phyloP scores from a whole-genome alignment of 345 rosid species.

The Kandelia obovata region DNA sequence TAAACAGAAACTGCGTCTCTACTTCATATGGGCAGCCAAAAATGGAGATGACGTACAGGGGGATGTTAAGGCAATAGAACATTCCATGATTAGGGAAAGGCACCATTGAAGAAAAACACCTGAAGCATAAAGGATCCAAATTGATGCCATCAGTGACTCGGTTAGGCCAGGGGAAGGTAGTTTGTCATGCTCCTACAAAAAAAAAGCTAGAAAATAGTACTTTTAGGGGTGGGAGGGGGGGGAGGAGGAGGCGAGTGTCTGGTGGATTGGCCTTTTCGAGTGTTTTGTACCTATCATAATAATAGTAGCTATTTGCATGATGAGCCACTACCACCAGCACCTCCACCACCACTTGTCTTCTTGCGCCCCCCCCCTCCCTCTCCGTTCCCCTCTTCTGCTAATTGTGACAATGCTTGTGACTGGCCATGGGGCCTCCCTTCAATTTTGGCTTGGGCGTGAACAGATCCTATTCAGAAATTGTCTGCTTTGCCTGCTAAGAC shows the following conservation, averaged over 20 bases:
- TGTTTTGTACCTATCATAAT: background rate
- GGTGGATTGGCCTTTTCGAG: background rate
- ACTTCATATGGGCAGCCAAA: background rate
- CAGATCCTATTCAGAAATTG: background rate
- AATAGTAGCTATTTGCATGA: background rate
- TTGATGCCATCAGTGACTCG: background rate
- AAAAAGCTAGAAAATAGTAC: background rate
- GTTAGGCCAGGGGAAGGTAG: background rate
- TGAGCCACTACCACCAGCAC: background rate
- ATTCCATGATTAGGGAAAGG: background rate
- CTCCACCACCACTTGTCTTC: conserved; percentile 7
- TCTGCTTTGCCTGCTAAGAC: background rate
- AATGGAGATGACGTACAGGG: background rate
- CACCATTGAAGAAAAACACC: background rate
- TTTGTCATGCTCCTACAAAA: background rate
- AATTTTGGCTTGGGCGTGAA: background rate
- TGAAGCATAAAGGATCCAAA: background rate
- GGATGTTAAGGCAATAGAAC: background rate
- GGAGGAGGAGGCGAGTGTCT: background rate
- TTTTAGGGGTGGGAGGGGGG: background rate
- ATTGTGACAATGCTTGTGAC: background rate
- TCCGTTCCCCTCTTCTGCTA: background rate
- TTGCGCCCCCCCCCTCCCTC: background rate
- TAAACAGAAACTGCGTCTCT: background rate
- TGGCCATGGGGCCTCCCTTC: conserved; percentile 4